These are phyloP conservation scores for Ceratonia siliqua DNA, from an alignment of 306 rosid species.

Conservation along the genomic window DNA sequence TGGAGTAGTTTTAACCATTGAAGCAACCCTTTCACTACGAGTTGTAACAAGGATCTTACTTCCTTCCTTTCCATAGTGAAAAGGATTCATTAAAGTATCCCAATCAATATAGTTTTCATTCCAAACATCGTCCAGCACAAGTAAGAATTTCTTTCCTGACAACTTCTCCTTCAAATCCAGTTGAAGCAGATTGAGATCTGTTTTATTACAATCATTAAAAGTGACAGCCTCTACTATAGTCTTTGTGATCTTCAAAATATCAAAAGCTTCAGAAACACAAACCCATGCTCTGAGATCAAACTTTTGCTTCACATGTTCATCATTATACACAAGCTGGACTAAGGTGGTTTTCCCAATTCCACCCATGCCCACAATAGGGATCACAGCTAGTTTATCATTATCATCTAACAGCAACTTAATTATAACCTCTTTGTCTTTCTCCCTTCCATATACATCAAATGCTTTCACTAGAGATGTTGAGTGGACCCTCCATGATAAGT, in stretches of 20 bases:
- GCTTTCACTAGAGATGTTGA: not conserved
- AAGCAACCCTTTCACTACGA: not conserved
- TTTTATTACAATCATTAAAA: not conserved
- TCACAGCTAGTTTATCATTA: not conserved
- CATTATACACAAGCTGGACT: not conserved
- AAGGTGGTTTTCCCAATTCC: slow-evolving; percentile 5
- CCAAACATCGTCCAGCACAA: slow-evolving; percentile 33
- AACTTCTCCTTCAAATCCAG: not conserved
- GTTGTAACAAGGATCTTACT: slow-evolving; percentile 31
- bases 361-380: not conserved
- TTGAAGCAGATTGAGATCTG: not conserved
- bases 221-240: not conserved
- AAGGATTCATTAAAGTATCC: not conserved
- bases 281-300: not conserved
- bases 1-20: not conserved
- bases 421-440: not conserved
- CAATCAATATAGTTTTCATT: not conserved
- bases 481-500: not conserved
- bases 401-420: not conserved
- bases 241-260: not conserved
- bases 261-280: not conserved
- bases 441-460: not conserved
- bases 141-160: not conserved
- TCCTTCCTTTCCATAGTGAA: not conserved
- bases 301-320: not conserved